Percentiles rank a stretch among this genome's conserved stretches.
These are phyloP conservation scores for Jatropha multifida DNA, from an alignment of 441 rosid species.

Conservation along the genomic window DNA sequence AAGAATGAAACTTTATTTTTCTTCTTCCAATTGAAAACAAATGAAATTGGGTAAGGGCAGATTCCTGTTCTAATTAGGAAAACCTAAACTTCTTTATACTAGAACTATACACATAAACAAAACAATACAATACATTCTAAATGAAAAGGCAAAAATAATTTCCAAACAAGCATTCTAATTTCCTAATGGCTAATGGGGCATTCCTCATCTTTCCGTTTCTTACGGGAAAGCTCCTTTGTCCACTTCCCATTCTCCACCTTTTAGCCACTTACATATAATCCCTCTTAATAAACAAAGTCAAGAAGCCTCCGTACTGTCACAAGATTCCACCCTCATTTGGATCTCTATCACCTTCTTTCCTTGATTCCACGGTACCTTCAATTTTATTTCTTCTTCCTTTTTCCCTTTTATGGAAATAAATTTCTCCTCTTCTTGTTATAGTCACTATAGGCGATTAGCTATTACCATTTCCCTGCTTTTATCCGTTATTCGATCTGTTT, in stretches of 20 bases:
- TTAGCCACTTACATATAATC: not conserved
- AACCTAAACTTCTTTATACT: too few relatives aligned
- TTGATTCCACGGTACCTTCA: constrained; percentile 9
- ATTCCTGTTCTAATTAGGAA: too few relatives aligned
- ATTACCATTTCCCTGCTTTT: constrained; percentile 35
- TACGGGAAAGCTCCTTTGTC: not conserved
- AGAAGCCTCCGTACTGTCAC: constrained; percentile 10
- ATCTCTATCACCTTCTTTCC: constrained; percentile 19
- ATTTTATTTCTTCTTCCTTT: constrained; percentile 27
- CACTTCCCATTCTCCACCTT: not conserved
- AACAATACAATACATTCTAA: too few relatives aligned
- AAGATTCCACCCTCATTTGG: not conserved
- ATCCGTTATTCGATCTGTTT: constrained; percentile 14
- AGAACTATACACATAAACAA: too few relatives aligned
- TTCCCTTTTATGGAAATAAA: constrained; percentile 20
- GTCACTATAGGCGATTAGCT: not conserved
- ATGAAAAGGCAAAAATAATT: too few relatives aligned
- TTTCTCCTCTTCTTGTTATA: constrained; percentile 9
- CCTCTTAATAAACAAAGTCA: not conserved
- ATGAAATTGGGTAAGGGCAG: too few relatives aligned
- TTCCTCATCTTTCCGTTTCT: not conserved
- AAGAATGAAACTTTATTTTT: too few relatives aligned
- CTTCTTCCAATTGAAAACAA: not conserved
- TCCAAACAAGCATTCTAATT: too few relatives aligned
- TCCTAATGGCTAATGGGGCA: too few relatives aligned